Conservation (phyloP, 345 rosid genomes). For the Noccaea bulbosa region DNA sequence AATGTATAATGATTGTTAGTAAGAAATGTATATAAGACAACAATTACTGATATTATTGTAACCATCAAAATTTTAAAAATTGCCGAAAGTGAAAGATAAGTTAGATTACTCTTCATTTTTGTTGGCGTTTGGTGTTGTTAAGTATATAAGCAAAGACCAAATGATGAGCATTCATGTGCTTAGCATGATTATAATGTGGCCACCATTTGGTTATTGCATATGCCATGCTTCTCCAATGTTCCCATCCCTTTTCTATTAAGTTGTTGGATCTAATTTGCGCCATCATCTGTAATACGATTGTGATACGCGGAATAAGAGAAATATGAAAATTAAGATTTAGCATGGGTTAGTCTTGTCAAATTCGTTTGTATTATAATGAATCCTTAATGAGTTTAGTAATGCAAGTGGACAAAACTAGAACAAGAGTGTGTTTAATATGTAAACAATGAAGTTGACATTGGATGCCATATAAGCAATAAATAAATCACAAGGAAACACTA, state of each 20-base stretch:
- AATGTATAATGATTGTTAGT: neutral
- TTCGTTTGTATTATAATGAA: neutral
- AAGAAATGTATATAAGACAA: neutral
- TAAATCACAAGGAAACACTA: constrained; percentile 26
- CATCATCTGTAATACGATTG: neutral
- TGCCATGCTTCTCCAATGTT: constrained; percentile 34
- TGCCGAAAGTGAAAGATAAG: constrained; percentile 35
- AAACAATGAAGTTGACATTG: constrained; percentile 30
- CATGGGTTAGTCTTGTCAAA: neutral
- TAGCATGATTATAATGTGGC: constrained; percentile 40
- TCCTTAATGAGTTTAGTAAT: neutral
- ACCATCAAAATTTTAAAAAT: constrained; percentile 2
- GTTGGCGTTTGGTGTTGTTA: constrained; percentile 38
- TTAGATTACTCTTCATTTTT: constrained; percentile 14
- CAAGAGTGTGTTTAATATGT: neutral
- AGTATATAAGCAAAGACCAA: constrained; percentile 43
- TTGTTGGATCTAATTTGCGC: neutral
- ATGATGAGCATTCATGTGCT: constrained; percentile 46
- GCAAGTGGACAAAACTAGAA: neutral
- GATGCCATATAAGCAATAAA: constrained; percentile 32
- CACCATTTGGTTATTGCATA: constrained; percentile 34
- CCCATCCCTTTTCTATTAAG: constrained; percentile 14
- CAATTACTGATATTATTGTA: constrained; percentile 20
- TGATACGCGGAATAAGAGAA: neutral
- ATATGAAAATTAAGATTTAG: constrained; percentile 10